Base-by-base conservation (phyloP, 768 basidiomycete genomes). In the Termitomyces sp. region DNA sequence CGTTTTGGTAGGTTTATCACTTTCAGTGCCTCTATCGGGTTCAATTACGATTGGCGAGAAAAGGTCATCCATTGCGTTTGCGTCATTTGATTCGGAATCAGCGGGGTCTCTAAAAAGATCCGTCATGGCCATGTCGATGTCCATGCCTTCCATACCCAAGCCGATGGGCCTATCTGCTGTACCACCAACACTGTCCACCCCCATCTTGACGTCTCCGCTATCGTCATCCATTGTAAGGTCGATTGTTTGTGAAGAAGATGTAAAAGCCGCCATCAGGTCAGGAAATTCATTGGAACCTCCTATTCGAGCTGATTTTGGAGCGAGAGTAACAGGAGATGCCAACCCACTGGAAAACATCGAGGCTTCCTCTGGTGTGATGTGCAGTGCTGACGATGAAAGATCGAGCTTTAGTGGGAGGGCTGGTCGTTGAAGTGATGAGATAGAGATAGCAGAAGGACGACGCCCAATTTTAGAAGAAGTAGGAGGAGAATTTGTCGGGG, bases 101-200 rank as follows among this genome's bases (percentile, higher is more conserved):
- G 69, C 61, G 21, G 67, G 63, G 49, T 81, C 79, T 7, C 84
- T 81, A 61, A 87, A 88, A 14, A 86, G 69, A 62, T 80, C 78
- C 5, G 72, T 73, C 75, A 79, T 78, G 25, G 77, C 64, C 76
- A 85, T 85, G 64, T 84, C 83, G 51, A 86, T 80, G 60, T 89
- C 85, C 68, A 86, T 83, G 50, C 63, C 61, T 45, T 90, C 88
- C 54, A 91, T 63, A 66, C 91, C 88, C 25, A 91, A 77, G 64
- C 90, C 89, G 55, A 91, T 91, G 19, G 90, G 89, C 67, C 88
- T 88, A 66, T 92, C 89, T 0, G 82, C 87, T 6, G 85, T 87
- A 64, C 72, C 84, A 14, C 89, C 86, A 16, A 78, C 64, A 30
- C 65, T 56, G 59, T 77, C 71, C 30, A 76, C 52, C 41, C 67